Conservation (phyloP, 768 basidiomycete species). For the Tylopilus cervinicoccineus region DNA sequence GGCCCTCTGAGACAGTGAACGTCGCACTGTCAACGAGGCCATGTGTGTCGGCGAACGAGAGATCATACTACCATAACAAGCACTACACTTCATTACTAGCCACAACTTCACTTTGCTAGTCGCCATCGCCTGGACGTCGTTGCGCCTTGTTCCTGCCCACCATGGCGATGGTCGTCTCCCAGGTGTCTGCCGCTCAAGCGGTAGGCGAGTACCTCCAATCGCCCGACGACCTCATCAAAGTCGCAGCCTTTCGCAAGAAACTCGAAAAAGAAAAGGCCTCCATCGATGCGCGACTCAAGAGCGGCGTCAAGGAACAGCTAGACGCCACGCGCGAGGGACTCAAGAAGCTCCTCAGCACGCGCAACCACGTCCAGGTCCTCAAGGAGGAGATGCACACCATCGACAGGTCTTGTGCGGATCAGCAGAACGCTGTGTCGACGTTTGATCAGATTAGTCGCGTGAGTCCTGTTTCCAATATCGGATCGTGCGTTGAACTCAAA, state of each 20-base stretch:
- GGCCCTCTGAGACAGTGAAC: conserved; percentile 7
- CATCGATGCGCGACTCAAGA: conserved; percentile 85
- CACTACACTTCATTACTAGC: neutral
- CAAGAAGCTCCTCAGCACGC: conserved; percentile 71
- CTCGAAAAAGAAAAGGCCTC: conserved; percentile 95
- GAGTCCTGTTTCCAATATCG: conserved; percentile 26
- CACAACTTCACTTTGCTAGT: neutral
- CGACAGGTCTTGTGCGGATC: conserved; percentile 73
- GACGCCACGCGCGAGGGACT: conserved; percentile 87
- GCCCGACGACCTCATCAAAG: conserved; percentile 89
- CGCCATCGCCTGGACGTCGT: neutral
- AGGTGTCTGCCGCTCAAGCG: conserved; percentile 77
- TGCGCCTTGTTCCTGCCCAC: neutral
- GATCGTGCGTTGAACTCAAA: neutral
- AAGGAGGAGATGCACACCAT: conserved; percentile 84
- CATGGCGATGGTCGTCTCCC: conserved; percentile 44
- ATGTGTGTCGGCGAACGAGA: conserved; percentile 6
- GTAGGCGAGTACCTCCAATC: conserved; percentile 89
- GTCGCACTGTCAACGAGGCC: conserved; percentile 3
- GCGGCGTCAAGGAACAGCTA: conserved; percentile 89
- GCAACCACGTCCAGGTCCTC: conserved; percentile 72
- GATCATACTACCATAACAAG: neutral
- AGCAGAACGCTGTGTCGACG: conserved; percentile 71
- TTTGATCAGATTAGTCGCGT: conserved; percentile 97
- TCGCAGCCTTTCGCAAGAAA: conserved; percentile 86